These are phyloP conservation scores for Toxicodendron radicans DNA, from an alignment of 345 rosid genomes.

Conservation along the genomic window DNA sequence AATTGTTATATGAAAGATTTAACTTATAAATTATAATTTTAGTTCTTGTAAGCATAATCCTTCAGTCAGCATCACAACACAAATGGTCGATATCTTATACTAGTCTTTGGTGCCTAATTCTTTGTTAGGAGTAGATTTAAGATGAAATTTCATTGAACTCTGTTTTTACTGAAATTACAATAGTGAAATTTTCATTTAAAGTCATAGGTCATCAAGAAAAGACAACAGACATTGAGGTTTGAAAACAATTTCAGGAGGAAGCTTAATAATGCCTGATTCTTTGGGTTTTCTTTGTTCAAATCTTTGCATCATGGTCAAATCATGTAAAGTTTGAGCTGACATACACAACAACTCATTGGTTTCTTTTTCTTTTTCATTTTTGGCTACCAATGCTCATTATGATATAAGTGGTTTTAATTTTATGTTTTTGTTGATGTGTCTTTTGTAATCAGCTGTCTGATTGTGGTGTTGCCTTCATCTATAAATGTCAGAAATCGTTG, in stretches of 20 bases:
- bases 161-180: neutral
- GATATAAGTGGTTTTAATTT: neutral
- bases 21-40: no score
- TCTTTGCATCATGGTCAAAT: neutral
- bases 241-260: neutral
- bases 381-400: neutral
- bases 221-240: no score
- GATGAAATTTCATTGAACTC: neutral
- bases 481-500: neutral
- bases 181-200: neutral
- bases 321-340: neutral
- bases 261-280: neutral
- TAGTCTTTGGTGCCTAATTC: slow-evolving; percentile 3
- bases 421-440: neutral
- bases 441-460: neutral
- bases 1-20: neutral
- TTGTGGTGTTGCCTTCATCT: neutral
- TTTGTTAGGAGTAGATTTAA: neutral
- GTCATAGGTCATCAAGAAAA: neutral
- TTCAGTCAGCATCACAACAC: neutral
- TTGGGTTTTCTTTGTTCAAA: neutral
- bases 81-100: neutral
- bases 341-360: neutral
- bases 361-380: neutral
- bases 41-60: neutral